Evolutionary conservation across 495 filamentous ascomycete genomes (phyloP).

Genomic region (Cairneyella variabilis): DNA sequence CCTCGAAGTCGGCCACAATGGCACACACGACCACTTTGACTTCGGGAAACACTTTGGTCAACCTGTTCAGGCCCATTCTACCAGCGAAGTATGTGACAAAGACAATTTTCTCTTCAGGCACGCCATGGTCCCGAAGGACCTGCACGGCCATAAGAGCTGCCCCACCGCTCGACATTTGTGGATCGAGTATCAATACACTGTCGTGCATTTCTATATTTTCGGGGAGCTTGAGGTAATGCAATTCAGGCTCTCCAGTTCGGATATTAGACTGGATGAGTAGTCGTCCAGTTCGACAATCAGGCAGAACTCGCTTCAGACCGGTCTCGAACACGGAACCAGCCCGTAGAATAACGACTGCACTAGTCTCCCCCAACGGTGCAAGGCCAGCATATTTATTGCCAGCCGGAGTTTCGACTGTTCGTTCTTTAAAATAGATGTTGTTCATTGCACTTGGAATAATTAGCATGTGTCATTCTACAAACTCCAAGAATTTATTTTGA

Average conservation of each 20-base stretch:
- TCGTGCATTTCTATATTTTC: conserved; percentile 64
- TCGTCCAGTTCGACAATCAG: conserved; percentile 85
- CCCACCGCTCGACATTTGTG: conserved; percentile 90
- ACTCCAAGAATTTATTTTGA: background rate
- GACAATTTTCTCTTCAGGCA: conserved; percentile 78
- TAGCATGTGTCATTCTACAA: background rate
- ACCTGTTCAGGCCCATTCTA: conserved; percentile 71
- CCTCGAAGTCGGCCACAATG: conserved; percentile 70
- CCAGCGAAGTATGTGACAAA: conserved; percentile 86
- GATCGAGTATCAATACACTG: conserved; percentile 80
- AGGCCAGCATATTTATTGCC: conserved; percentile 66
- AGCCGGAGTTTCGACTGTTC: conserved; percentile 63
- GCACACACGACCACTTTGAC: conserved; percentile 79
- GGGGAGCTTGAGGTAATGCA: conserved; percentile 82
- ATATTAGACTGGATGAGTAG: conserved; percentile 87
- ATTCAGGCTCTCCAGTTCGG: conserved; percentile 79
- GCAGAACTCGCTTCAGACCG: conserved; percentile 81
- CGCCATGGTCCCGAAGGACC: conserved; percentile 89
- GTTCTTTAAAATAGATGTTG: conserved; percentile 58
- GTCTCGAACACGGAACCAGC: conserved; percentile 85
- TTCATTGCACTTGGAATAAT: conserved; percentile 59
- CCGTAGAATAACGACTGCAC: conserved; percentile 82
- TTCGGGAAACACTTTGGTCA: conserved; percentile 82
- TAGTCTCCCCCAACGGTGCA: conserved; percentile 61
- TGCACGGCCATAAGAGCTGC: conserved; percentile 95